Evolutionary conservation across 305 asterid species (phyloP).

Genomic region (Ajuga reptans): DNA sequence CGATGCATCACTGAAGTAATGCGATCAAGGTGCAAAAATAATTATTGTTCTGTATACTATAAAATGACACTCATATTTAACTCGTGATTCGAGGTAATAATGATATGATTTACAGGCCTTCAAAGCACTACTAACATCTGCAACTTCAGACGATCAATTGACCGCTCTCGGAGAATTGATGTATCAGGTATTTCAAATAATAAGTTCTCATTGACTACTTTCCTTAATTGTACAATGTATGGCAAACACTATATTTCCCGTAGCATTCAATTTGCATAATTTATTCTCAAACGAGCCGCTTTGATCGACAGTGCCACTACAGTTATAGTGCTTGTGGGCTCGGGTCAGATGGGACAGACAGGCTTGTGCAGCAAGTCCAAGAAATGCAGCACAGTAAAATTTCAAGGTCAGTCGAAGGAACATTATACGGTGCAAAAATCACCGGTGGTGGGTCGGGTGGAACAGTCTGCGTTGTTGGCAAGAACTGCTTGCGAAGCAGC

Average conservation of each 20-base stretch:
- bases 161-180: conserved; percentile 79
- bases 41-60: too few species aligned
- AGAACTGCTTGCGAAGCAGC: conserved; percentile 68
- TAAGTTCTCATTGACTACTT: too few species aligned
- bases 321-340: conserved; percentile 91
- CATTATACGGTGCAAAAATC: conserved; percentile 85
- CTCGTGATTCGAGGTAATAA: not conserved
- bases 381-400: conserved; percentile 72
- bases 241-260: too few species aligned
- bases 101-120: conserved; percentile 57
- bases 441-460: conserved; percentile 99
- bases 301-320: conserved; percentile 68
- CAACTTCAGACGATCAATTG: conserved; percentile 73
- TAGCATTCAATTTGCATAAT: not conserved
- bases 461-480: conserved; percentile 74
- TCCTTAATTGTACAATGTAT: too few species aligned
- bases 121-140: conserved; percentile 77
- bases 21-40: too few species aligned
- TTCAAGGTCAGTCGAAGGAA: conserved; percentile 60
- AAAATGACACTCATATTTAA: not conserved
- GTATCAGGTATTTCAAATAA: conserved; percentile 76
- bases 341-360: conserved; percentile 90
- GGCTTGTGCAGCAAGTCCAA: conserved; percentile 82
- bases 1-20: too few species aligned
- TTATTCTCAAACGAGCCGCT: not conserved